These are phyloP conservation scores for Astrephomene gubernaculifera DNA, from an alignment of 139 green algal species.

Conservation along the genomic window DNA sequence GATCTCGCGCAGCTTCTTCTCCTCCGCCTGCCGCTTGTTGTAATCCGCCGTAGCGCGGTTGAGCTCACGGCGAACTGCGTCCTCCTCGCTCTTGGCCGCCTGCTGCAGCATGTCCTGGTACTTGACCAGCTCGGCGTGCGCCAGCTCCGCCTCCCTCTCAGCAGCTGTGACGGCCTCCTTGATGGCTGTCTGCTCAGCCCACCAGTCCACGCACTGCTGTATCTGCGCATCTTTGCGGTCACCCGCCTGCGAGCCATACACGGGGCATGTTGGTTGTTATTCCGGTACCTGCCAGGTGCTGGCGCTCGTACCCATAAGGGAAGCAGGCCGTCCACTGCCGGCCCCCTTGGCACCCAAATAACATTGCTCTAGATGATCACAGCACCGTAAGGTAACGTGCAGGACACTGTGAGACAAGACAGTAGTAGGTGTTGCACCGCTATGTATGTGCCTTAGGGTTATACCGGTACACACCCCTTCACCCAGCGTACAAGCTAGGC, in stretches of 20 bases:
- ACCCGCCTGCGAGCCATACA: constrained; percentile 54
- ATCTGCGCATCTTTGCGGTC: constrained; percentile 68
- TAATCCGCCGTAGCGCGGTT: constrained; percentile 44
- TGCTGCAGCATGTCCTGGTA: constrained; percentile 60
- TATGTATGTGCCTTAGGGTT: too few relatives aligned
- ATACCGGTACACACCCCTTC: too few relatives aligned
- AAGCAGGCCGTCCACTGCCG: too few relatives aligned
- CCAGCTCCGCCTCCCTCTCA: constrained; percentile 51
- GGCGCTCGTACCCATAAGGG: too few relatives aligned
- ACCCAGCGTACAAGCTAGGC: too few relatives aligned
- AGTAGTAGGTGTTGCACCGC: too few relatives aligned
- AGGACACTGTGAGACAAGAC: too few relatives aligned
- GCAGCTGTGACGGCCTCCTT: constrained; percentile 56
- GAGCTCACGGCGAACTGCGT: constrained; percentile 45
- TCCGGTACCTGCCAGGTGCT: too few relatives aligned
- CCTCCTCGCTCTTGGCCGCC: constrained; percentile 46
- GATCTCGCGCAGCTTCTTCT: constrained; percentile 45
- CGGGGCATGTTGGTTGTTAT: too few relatives aligned
- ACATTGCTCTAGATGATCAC: too few relatives aligned
- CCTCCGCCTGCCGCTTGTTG: constrained; percentile 59
- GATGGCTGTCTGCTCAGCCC: constrained; percentile 69
- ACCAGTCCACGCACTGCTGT: constrained; percentile 75
- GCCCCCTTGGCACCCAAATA: too few relatives aligned
- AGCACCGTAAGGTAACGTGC: too few relatives aligned
- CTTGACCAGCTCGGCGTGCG: constrained; percentile 59